Evolutionary conservation across 805 yeast genomes (phyloP).

Genomic region (Suhomyces pyralidae): DNA sequence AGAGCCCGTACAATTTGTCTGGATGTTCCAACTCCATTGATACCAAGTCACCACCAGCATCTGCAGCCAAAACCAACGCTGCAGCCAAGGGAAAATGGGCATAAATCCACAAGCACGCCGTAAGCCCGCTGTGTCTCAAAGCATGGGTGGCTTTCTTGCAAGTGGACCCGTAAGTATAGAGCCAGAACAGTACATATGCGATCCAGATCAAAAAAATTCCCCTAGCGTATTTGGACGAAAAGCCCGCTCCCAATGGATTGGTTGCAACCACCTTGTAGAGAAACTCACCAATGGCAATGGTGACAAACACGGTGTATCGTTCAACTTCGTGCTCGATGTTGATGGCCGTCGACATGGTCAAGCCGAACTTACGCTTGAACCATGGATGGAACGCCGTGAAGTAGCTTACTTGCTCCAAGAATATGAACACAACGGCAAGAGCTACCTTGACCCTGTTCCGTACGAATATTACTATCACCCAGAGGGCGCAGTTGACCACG

Average conservation of each 20-base stretch:
- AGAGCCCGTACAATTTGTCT: constrained; percentile 36
- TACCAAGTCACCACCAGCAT: constrained; percentile 52
- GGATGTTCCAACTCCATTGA: constrained; percentile 13
- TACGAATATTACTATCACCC: constrained; percentile 54
- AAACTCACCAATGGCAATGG: constrained; percentile 66
- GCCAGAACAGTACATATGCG: constrained; percentile 49
- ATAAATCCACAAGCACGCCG: constrained; percentile 47
- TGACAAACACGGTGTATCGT: constrained; percentile 53
- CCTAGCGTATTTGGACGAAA: constrained; percentile 42
- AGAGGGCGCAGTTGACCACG: constrained; percentile 35
- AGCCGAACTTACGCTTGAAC: constrained; percentile 39
- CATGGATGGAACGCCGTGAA: constrained; percentile 45
- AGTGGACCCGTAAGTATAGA: constrained; percentile 57
- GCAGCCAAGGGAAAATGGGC: constrained; percentile 53
- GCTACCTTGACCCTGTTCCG: constrained; percentile 46
- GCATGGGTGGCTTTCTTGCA: constrained; percentile 50
- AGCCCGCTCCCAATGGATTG: constrained; percentile 47
- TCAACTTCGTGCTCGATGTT: constrained; percentile 69
- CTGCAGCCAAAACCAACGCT: constrained; percentile 53
- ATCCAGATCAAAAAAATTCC: constrained; percentile 47
- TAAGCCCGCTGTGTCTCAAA: constrained; percentile 42
- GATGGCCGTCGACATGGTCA: constrained; percentile 54
- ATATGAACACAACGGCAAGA: constrained; percentile 37
- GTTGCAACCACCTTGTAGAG: constrained; percentile 50
- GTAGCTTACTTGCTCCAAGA: constrained; percentile 41